phyloP scores from a whole-genome alignment of 108 stramenopile genomes.

The Pinguiococcus pyrenoidosus region DNA sequence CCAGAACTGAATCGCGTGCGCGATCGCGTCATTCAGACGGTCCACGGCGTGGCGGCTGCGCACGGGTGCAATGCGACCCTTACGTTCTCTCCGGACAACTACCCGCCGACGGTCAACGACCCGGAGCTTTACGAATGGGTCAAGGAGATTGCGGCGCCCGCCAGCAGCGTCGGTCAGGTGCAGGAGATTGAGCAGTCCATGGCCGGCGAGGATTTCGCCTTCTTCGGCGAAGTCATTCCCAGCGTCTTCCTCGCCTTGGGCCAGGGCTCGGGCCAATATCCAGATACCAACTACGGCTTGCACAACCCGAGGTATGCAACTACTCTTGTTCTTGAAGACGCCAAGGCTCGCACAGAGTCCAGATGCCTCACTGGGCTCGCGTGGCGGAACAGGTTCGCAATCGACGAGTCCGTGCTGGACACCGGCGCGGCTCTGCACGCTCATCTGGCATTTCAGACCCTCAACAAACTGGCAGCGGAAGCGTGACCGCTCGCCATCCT shows the following conservation, averaged over 20 bases:
- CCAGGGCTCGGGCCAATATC: slow-evolving; percentile 44
- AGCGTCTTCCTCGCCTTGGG: slow-evolving; percentile 61
- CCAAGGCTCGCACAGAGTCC: no score
- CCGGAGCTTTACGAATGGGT: slow-evolving; percentile 50
- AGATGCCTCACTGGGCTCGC: no score
- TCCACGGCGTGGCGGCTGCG: slow-evolving; percentile 40
- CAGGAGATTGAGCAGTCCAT: slow-evolving; percentile 59
- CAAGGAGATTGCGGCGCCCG: slow-evolving; percentile 48
- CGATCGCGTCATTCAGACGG: slow-evolving; percentile 48
- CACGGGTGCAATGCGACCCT: slow-evolving; percentile 58
- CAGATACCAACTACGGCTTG: neutral
- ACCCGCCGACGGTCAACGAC: slow-evolving; percentile 75
- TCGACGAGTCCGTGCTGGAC: no score
- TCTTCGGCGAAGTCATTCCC: slow-evolving; percentile 57
- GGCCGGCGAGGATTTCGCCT: slow-evolving; percentile 83
- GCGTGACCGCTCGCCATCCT: no score
- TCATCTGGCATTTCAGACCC: no score
- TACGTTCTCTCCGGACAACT: slow-evolving; percentile 46
- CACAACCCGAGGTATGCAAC: no score
- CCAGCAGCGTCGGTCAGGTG: slow-evolving; percentile 33
- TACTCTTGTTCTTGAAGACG: no score
- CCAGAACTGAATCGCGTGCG: slow-evolving; percentile 44
- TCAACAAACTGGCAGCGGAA: no score
- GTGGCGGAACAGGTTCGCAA: no score
- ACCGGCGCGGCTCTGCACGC: no score